Evolutionary conservation across 2,329 filamentous ascomycete species (phyloP).

Genomic region (Pseudovirgaria hyperparasitica): DNA sequence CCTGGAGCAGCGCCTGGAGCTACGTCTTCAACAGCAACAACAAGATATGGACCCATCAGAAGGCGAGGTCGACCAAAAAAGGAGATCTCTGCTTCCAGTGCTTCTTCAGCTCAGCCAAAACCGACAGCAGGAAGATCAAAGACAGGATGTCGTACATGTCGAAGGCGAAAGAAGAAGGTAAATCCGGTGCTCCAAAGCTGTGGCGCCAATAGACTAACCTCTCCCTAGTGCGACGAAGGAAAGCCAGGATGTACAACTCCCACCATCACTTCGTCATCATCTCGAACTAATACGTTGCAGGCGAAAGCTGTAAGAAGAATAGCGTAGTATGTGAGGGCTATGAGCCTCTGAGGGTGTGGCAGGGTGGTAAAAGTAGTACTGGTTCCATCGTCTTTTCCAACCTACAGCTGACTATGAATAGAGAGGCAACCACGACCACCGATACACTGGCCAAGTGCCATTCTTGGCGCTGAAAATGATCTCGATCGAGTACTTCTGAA

Average conservation of each 20-base stretch:
- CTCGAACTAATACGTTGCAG: slow-evolving; percentile 30
- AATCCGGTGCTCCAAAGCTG: no score
- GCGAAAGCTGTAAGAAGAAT: slow-evolving; percentile 86
- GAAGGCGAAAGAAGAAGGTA: slow-evolving; percentile 49
- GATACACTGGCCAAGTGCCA: slow-evolving; percentile 45
- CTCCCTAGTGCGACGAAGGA: slow-evolving; percentile 41
- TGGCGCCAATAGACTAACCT: no score
- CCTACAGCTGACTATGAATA: slow-evolving; percentile 17
- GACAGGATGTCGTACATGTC: slow-evolving; percentile 46
- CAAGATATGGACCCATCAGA: no score
- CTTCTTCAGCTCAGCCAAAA: no score
- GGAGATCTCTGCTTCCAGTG: no score
- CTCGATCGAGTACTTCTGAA: slow-evolving; percentile 72
- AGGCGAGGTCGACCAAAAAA: no score
- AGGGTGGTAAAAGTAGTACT: slow-evolving; percentile 49
- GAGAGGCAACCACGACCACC: slow-evolving; percentile 22
- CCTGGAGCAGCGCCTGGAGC: no score
- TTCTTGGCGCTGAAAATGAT: slow-evolving; percentile 67
- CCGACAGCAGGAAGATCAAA: slow-evolving; percentile 60
- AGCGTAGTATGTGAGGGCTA: slow-evolving; percentile 86
- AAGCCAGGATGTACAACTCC: slow-evolving; percentile 28
- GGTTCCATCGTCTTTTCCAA: slow-evolving; percentile 3
- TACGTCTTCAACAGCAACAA: no score
- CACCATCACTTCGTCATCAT: background rate
- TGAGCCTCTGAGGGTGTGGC: slow-evolving; percentile 76